Percentiles rank a stretch among this genome's conserved stretches.
phyloP scores from a whole-genome alignment of 2,329 filamentous ascomycete species.

The Lecanicillium sp. region DNA sequence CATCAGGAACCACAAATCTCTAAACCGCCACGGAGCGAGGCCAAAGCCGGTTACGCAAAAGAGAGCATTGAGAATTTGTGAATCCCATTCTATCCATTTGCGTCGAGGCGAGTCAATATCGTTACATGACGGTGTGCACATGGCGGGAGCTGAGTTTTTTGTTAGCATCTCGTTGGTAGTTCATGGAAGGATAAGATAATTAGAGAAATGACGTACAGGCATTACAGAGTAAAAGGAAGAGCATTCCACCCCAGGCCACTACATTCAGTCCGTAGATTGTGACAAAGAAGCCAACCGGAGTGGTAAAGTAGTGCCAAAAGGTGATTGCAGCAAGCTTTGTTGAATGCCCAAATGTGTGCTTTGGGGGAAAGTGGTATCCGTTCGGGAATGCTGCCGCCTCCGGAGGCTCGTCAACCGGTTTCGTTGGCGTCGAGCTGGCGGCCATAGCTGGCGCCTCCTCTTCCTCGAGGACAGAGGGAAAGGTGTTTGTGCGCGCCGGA shows the following conservation, averaged over 20 bases:
- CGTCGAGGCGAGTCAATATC: conserved; percentile 68
- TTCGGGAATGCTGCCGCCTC: conserved; percentile 43
- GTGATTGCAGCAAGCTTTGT: conserved; percentile 48
- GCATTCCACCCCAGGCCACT: conserved; percentile 85
- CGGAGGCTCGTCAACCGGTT: conserved; percentile 15
- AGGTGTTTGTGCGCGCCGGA: conserved; percentile 14
- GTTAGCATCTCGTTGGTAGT: neutral
- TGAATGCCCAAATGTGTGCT: conserved; percentile 50
- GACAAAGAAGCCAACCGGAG: conserved; percentile 67
- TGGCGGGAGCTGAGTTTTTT: conserved; percentile 53
- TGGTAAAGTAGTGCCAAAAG: conserved; percentile 67
- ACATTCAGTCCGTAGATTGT: conserved; percentile 75
- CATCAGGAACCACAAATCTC: conserved; percentile 68
- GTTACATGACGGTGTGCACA: conserved; percentile 64
- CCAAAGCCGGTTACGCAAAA: conserved; percentile 78
- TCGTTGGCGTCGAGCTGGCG: neutral
- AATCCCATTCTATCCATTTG: conserved; percentile 79
- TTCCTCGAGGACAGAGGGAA: conserved; percentile 15
- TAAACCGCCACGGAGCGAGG: conserved; percentile 69
- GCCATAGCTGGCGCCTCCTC: conserved; percentile 1
- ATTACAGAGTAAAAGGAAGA: conserved; percentile 76
- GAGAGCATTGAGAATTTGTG: conserved; percentile 59
- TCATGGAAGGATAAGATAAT: neutral
- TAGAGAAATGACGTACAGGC: conserved; percentile 31
- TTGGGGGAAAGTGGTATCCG: conserved; percentile 57